Base-by-base conservation (phyloP, 768 basidiomycete species). In the Lactifluus echinatus region DNA sequence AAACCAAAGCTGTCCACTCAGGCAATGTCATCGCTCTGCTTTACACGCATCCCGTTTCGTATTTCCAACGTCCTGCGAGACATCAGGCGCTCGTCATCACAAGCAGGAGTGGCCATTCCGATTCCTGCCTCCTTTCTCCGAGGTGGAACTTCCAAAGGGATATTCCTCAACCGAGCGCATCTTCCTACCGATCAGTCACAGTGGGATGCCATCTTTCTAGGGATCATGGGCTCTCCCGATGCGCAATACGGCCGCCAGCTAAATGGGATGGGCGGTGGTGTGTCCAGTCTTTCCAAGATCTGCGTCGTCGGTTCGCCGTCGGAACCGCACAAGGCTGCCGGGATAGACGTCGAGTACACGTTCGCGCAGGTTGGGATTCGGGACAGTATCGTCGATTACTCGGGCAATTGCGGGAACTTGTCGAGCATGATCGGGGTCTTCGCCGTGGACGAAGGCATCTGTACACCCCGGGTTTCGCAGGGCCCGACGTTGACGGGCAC, bases 221-320 rank as follows among this genome's bases (percentile, higher is more conserved):
- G 83, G 0, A 77, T 87, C 14, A 89, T 89, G 86, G 88, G 87
- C n/a, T 88, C 86, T 3, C 88, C 88, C 0, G 88, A 91, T 64
- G 75, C 81, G 2, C 72, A 77, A 53, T 71, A 86, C 62, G 80
- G 79, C 1, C 73, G 85, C 15, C 88, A 91, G 68, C 73, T 89
- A 14, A 83, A 91, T 62, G 88, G 88, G 11, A 87, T 89, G 84
- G 88, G 88, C 8, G 86, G 88, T 6, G 88, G 88, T 3, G 71
- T 86, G 8, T 85, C 83, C 15, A 86, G 83, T 55, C 75, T 87
- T 6, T 87, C 85, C 34, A 91, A 91, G 66, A 79, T 89, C 15
- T 81, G 79, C 62, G 78, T 90, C 45, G 81, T 89, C 2, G 79
- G 76, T 7, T 55, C 73, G 43, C 75, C 84, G 6, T 74, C 78